A percentile compares a stretch with the other conserved stretches of the same genome.
phyloP scores from a whole-genome alignment of 225 moss, liverwort and hornwort genomes.

The Marchantia polymorpha region DNA sequence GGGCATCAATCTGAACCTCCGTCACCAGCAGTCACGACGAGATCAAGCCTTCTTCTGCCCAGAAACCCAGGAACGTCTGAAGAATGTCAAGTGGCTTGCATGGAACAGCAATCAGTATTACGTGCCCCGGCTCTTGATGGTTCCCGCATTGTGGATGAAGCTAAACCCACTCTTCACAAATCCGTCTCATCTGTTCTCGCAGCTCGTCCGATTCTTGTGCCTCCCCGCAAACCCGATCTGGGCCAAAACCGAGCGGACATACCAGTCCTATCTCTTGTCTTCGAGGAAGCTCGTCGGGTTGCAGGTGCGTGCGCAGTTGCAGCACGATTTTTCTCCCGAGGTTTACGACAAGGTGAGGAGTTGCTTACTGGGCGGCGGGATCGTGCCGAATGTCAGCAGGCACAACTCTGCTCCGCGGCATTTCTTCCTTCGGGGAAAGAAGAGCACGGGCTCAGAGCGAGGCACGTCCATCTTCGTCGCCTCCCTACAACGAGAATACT shows the following conservation, averaged over 20 bases:
- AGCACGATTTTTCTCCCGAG: constrained; percentile 6
- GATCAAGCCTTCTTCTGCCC: constrained; percentile 43
- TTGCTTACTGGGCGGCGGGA: constrained; percentile 21
- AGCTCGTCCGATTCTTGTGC: constrained; percentile 36
- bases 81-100: constrained; percentile 27
- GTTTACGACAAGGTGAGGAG: constrained; percentile 28
- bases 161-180: constrained; percentile 35
- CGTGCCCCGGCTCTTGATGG: constrained; percentile 33
- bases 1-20: constrained; percentile 28
- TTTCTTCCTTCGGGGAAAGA: not conserved
- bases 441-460: not conserved
- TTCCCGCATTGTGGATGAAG: constrained; percentile 29
- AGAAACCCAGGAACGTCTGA: constrained; percentile 26
- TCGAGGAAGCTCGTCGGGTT: constrained; percentile 36
- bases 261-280: constrained; percentile 30
- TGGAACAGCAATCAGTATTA: constrained; percentile 55
- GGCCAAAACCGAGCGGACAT: constrained; percentile 32
- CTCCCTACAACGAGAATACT: constrained; percentile 43
- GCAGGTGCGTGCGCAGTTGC: constrained; percentile 34
- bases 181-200: constrained; percentile 37
- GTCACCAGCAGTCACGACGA: constrained; percentile 28
- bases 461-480: constrained; percentile 35
- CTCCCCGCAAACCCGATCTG: constrained; percentile 42
- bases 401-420: not conserved
- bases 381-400: constrained; percentile 28